Percentiles rank a stretch among this genome's conserved stretches.
phyloP scores from a whole-genome alignment of 345 rosid species.

The Populus pruinosa region DNA sequence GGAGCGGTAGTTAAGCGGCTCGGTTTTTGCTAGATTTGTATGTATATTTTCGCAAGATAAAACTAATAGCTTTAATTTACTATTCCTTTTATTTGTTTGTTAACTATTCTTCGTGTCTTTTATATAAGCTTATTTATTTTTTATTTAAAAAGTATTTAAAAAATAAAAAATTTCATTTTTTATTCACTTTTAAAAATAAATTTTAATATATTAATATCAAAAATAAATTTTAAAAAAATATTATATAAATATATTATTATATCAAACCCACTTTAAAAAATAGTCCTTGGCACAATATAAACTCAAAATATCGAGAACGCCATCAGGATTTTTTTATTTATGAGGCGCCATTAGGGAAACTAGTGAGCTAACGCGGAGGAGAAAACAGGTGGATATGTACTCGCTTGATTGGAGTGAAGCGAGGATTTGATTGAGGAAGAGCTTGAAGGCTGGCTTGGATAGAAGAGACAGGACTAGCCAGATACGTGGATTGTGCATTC shows the following conservation, averaged over 20 bases:
- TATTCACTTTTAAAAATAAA: too few relatives aligned
- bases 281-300: too few relatives aligned
- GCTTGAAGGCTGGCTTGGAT: too few relatives aligned
- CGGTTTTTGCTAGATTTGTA: constrained; percentile 13
- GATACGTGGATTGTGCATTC: too few relatives aligned
- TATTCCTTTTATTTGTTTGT: constrained; percentile 1
- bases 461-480: too few relatives aligned
- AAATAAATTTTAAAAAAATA: too few relatives aligned
- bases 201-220: too few relatives aligned
- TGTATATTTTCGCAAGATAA: neutral
- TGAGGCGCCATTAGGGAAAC: constrained; percentile 13
- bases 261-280: too few relatives aligned
- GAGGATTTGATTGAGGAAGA: neutral
- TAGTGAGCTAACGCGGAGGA: neutral
- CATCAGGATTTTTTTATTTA: constrained; percentile 16
- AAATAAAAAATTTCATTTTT: too few relatives aligned
- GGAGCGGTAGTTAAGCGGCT: constrained; percentile 17
- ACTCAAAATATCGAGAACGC: constrained; percentile 12
- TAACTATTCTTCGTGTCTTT: neutral
- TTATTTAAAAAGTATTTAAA: too few relatives aligned
- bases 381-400: neutral
- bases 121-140: too few relatives aligned
- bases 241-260: too few relatives aligned
- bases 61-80: constrained; percentile 3
- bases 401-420: neutral